Conservation (phyloP, 768 basidiomycete species). For the Suillus subaureus region DNA sequence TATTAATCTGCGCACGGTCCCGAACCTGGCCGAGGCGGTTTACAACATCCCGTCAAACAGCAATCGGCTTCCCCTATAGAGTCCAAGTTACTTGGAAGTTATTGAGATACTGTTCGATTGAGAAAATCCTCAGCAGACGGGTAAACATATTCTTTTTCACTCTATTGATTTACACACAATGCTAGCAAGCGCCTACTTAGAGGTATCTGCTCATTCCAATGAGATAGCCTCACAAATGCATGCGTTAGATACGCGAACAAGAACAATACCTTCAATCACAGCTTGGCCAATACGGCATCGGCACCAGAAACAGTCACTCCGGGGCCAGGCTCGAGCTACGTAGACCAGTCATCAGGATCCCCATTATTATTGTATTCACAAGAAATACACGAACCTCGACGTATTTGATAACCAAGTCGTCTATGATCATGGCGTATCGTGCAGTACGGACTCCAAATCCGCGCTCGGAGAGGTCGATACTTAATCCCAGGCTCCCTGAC, state of each 20-base stretch:
- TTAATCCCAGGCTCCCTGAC: slow-evolving; percentile 56
- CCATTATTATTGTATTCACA: too few species aligned
- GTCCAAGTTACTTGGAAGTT: neutral
- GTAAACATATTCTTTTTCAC: neutral
- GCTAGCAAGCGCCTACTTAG: neutral
- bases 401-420: slow-evolving; percentile 71
- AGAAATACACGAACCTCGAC: slow-evolving; percentile 46
- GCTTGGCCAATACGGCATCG: slow-evolving; percentile 56
- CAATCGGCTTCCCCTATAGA: neutral
- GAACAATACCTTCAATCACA: slow-evolving; percentile 27
- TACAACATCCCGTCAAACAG: neutral
- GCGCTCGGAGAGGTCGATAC: slow-evolving; percentile 48
- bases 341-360: neutral
- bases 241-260: neutral
- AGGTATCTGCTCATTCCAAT: neutral
- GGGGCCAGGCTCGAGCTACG: slow-evolving; percentile 50
- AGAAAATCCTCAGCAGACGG: neutral
- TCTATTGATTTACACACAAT: neutral
- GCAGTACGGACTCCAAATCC: slow-evolving; percentile 58
- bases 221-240: neutral
- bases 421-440: slow-evolving; percentile 66
- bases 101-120: neutral
- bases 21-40: neutral
- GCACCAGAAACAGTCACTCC: slow-evolving; percentile 60
- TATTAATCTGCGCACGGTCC: slow-evolving; percentile 22